Base-by-base conservation (phyloP, 2,329 filamentous ascomycete species). In the Penicillium glabrum region DNA sequence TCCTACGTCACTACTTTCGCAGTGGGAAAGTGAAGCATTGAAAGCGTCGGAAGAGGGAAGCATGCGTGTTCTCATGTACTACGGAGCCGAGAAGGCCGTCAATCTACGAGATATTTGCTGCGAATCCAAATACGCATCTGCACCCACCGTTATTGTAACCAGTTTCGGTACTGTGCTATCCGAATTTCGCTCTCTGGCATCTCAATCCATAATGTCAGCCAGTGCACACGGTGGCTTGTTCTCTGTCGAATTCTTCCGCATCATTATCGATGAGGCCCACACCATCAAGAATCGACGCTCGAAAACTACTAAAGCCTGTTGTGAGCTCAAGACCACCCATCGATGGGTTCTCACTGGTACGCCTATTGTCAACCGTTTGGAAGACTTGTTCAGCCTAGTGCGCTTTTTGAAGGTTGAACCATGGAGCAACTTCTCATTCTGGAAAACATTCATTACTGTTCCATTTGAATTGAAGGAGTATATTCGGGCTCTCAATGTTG, bases 401-500 rank as follows among this genome's bases (percentile, higher is more conserved):
- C 87, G 91, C 3, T 99, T 98, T 75, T 79, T 99, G 11, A 88
- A 91, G 55, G 95, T 99, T 4, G 93, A 98, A 71, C 95, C 95
- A 0, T 99, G 95, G 95, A 95, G 89, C 68, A 98, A 98, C 72
- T 99, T 99, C 73, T 96, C 93, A 0, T 99, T 96, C 77, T 99
- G 95, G 95, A 93, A 93, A 71, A 98, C 95, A 0, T 99, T 99
- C 72, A 98, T 99, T 69, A 99, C 95, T 0, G 88, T 96, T 1
- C 95, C 95, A 0, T 99, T 99, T 62, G 95, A 99, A 73, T 93
- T 91, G 0, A 95, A 95, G 64, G 90, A 99, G 61, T 97, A 96
- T 70, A 86, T 97, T 64, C 88, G 93, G 5, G 95, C 95, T 0
- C 81, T 99, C 8, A 95, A 98, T 70, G 95, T 99, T 2, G 95